Evolutionary conservation across 1,139 yeast species (phyloP).

Genomic region (Suhomyces anneliseae): DNA sequence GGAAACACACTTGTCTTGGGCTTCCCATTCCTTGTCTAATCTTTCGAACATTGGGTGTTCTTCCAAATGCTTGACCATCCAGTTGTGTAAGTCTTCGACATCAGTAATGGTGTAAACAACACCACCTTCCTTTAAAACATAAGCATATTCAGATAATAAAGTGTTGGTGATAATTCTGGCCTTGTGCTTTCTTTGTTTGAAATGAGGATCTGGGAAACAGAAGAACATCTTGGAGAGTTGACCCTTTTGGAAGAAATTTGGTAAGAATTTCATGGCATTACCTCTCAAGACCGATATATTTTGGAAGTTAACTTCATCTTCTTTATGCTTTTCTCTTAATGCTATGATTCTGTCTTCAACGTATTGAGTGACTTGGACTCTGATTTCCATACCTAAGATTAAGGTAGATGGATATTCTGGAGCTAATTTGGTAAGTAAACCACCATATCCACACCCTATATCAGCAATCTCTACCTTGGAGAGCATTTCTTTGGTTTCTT

Average conservation of each 20-base stretch:
- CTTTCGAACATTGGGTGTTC: conserved; percentile 90
- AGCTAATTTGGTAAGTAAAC: conserved; percentile 77
- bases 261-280: conserved; percentile 95
- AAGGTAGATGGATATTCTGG: conserved; percentile 71
- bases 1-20: conserved; percentile 72
- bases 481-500: conserved; percentile 41
- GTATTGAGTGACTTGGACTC: conserved; percentile 96
- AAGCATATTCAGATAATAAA: conserved; percentile 87
- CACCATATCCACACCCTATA: conserved; percentile 98
- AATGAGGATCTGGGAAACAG: conserved; percentile 99
- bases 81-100: conserved; percentile 85
- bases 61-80: conserved; percentile 95
- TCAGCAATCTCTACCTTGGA: conserved; percentile 85
- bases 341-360: conserved; percentile 96
- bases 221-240: conserved; percentile 90
- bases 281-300: conserved; percentile 91
- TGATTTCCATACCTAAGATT: conserved; percentile 92
- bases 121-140: conserved; percentile 83
- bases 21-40: conserved; percentile 76
- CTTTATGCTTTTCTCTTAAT: conserved; percentile 58
- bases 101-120: conserved; percentile 92
- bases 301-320: conserved; percentile 48
- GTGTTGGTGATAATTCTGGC: conserved; percentile 94
- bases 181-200: conserved; percentile 94
- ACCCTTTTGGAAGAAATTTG: conserved; percentile 82